These are phyloP conservation scores for Prunus mongolica DNA, from an alignment of 306 rosid genomes.

Conservation along the genomic window DNA sequence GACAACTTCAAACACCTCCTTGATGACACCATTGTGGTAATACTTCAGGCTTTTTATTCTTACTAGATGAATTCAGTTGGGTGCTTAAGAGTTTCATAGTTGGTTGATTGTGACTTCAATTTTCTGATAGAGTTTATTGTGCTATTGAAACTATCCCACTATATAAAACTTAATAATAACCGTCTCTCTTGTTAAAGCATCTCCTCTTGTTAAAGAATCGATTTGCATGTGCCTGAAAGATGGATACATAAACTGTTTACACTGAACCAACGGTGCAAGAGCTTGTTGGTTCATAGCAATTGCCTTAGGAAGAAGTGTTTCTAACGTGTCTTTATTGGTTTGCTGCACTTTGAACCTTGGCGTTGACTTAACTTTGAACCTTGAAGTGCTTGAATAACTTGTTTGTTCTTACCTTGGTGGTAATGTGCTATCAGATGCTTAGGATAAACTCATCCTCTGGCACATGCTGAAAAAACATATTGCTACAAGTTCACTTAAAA, in stretches of 20 bases:
- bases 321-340: no score
- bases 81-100: not conserved
- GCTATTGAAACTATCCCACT: not conserved
- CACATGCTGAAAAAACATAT: not conserved
- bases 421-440: not conserved
- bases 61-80: not conserved
- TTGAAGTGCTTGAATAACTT: not conserved
- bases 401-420: not conserved
- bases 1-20: constrained; percentile 76
- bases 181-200: not conserved
- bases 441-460: not conserved
- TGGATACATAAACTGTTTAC: not conserved
- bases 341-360: not conserved
- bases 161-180: not conserved
- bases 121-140: not conserved
- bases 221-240: no score
- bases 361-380: not conserved
- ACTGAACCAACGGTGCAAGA: not conserved
- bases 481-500: not conserved
- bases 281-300: no score
- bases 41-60: not conserved
- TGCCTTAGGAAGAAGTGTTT: not conserved
- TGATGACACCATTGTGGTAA: constrained; percentile 93
- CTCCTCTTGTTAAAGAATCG: not conserved
- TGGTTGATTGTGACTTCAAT: not conserved